A percentile compares a stretch with the other conserved stretches of the same genome.
phyloP scores from a whole-genome alignment of 2,329 filamentous ascomycete species.

The Monilinia fructigena region DNA sequence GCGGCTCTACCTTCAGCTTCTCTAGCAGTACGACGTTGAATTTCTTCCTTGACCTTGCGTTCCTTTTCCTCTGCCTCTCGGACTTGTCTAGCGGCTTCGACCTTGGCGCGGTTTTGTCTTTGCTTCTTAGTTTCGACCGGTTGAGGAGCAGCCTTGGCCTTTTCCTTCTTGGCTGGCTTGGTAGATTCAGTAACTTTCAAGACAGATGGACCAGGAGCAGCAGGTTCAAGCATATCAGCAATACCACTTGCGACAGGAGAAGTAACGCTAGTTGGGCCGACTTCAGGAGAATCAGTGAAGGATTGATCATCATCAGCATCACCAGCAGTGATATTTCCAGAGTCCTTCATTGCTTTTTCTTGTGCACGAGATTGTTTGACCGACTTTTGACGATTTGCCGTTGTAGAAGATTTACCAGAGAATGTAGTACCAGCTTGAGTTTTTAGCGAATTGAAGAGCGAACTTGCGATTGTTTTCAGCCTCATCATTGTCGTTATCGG shows the following conservation, averaged over 20 bases:
- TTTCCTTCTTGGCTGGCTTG: constrained; percentile 58
- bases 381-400: constrained; percentile 49
- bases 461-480: constrained; percentile 66
- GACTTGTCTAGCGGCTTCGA: constrained; percentile 71
- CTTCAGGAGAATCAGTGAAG: constrained; percentile 63
- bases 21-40: constrained; percentile 78
- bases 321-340: constrained; percentile 55
- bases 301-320: constrained; percentile 83
- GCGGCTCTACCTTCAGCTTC: constrained; percentile 79
- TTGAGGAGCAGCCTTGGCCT: constrained; percentile 57
- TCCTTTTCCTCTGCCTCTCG: constrained; percentile 77
- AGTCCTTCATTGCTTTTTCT: constrained; percentile 45
- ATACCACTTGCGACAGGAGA: constrained; percentile 51
- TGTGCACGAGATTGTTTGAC: constrained; percentile 67
- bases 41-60: constrained; percentile 73
- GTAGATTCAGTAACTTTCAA: constrained; percentile 72
- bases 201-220: constrained; percentile 66
- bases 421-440: constrained; percentile 65
- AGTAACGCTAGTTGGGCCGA: constrained; percentile 50
- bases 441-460: constrained; percentile 67
- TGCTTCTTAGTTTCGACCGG: constrained; percentile 88
- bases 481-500: constrained; percentile 50
- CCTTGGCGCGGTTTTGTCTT: constrained; percentile 87
- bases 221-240: constrained; percentile 86
- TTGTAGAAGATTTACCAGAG: constrained; percentile 53